These are phyloP conservation scores for Puccinia horiana DNA, from an alignment of 1,284 basidiomycete species.

Conservation along the genomic window DNA sequence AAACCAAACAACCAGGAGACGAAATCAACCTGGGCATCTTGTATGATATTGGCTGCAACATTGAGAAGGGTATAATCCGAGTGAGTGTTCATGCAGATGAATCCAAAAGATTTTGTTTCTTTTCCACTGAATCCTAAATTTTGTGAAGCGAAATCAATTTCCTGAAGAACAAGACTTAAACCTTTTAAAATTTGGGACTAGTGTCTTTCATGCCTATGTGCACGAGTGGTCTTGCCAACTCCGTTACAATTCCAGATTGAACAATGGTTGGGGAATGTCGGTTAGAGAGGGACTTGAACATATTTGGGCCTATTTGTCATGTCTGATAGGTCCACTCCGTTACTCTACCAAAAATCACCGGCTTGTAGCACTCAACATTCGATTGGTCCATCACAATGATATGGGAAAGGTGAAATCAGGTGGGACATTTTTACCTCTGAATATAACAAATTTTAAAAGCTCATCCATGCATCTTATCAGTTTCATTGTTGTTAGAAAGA, in stretches of 20 bases:
- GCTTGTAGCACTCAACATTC: background rate
- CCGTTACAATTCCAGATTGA: slow-evolving; percentile 4
- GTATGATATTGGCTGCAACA: slow-evolving; percentile 23
- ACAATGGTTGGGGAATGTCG: slow-evolving; percentile 3
- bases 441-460: background rate
- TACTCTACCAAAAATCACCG: slow-evolving; percentile 19
- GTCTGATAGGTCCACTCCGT: background rate
- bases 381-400: background rate
- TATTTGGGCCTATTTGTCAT: background rate
- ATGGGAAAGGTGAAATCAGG: background rate
- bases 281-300: slow-evolving; percentile 15
- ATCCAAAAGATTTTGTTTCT: background rate
- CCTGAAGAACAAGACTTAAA: background rate
- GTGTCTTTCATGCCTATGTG: slow-evolving; percentile 17
- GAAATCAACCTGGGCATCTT: background rate
- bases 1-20: background rate
- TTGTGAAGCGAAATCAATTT: slow-evolving; percentile 13
- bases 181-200: slow-evolving; percentile 7
- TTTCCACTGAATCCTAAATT: too few species aligned
- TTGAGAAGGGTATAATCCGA: slow-evolving; percentile 15
- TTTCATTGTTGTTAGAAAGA: background rate
- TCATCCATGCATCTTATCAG: background rate
- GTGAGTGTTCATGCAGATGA: background rate
- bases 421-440: background rate
- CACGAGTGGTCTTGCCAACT: slow-evolving; percentile 16